Percentiles rank a stretch among this genome's conserved stretches.
Evolutionary conservation across 2,329 filamentous ascomycete genomes (phyloP).

Genomic region (Remersonia thermophila): DNA sequence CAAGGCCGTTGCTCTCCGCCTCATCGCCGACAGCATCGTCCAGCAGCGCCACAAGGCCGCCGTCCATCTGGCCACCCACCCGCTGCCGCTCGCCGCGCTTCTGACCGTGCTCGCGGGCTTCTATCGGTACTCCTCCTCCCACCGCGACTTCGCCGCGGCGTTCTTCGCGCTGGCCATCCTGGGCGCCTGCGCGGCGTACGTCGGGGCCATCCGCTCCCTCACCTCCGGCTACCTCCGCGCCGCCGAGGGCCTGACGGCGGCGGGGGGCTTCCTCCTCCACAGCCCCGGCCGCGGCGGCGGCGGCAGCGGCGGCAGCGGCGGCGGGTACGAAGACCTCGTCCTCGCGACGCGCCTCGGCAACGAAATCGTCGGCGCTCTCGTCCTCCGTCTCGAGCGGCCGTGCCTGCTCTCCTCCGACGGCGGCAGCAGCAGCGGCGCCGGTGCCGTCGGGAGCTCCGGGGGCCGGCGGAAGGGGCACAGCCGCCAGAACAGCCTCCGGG

Average conservation of each 20-base stretch:
- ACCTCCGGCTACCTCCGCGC: constrained; percentile 49
- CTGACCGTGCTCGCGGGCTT: constrained; percentile 29
- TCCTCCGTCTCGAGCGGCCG: constrained; percentile 50
- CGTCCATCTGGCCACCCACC: constrained; percentile 51
- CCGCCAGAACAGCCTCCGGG: constrained; percentile 28
- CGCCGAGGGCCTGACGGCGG: constrained; percentile 50
- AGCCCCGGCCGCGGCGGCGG: too few species aligned
- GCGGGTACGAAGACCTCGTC: constrained; percentile 40
- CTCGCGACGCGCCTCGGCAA: constrained; percentile 56
- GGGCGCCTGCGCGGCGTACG: constrained; percentile 49
- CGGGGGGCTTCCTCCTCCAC: constrained; percentile 50
- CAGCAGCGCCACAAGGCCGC: constrained; percentile 65
- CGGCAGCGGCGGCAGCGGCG: constrained; percentile 20
- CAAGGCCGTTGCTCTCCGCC: constrained; percentile 53
- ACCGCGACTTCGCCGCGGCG: constrained; percentile 38
- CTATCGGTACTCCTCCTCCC: constrained; percentile 35
- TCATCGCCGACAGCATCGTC: constrained; percentile 70
- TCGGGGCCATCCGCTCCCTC: constrained; percentile 48
- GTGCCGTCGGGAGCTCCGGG: too few species aligned
- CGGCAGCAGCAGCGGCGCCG: constrained; percentile 2
- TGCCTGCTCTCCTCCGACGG: not conserved
- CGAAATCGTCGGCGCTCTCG: constrained; percentile 57
- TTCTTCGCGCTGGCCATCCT: constrained; percentile 42
- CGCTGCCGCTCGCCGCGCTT: constrained; percentile 38
- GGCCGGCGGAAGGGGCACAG: constrained; percentile 13